A percentile compares a stretch with the other conserved stretches of the same genome.
Evolutionary conservation across 768 basidiomycete species (phyloP).

Genomic region (Lentinula sp.): DNA sequence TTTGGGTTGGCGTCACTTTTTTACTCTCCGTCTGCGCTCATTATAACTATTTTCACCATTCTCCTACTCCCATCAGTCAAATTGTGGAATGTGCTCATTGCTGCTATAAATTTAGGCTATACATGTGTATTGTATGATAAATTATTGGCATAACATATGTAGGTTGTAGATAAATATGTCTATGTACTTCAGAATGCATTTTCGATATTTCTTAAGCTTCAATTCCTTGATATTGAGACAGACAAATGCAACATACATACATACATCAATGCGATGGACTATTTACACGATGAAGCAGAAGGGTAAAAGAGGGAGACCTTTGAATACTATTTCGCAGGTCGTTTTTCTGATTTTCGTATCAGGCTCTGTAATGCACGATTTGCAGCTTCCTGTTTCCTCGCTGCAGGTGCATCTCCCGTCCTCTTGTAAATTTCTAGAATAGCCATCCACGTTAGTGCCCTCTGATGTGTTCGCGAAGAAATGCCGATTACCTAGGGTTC

Average conservation of each 20-base stretch:
- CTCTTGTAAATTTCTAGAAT: slow-evolving; percentile 1
- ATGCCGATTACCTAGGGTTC: slow-evolving; percentile 50
- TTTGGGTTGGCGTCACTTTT: not conserved
- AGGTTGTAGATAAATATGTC: not conserved
- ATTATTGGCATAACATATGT: not conserved
- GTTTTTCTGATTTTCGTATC: not conserved
- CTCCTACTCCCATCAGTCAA: not conserved
- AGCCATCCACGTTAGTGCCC: not conserved
- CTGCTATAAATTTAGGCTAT: not conserved
- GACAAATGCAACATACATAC: not conserved
- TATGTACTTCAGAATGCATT: not conserved
- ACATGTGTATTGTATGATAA: not conserved
- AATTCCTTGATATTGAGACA: not conserved
- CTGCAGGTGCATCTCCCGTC: not conserved
- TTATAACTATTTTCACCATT: not conserved
- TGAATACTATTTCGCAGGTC: not conserved
- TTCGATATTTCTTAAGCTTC: not conserved
- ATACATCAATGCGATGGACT: not conserved
- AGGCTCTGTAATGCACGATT: not conserved
- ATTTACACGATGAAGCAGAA: not conserved
- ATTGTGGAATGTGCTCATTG: not conserved
- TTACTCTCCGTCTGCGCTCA: no score
- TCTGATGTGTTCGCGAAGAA: not conserved
- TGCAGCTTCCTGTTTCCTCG: slow-evolving; percentile 3
- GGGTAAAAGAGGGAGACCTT: no score